Evolutionary conservation across 116 monocot genomes (phyloP), one percentile per base, ranked within the genome.

Genomic region (Posidonia oceanica): DNA sequence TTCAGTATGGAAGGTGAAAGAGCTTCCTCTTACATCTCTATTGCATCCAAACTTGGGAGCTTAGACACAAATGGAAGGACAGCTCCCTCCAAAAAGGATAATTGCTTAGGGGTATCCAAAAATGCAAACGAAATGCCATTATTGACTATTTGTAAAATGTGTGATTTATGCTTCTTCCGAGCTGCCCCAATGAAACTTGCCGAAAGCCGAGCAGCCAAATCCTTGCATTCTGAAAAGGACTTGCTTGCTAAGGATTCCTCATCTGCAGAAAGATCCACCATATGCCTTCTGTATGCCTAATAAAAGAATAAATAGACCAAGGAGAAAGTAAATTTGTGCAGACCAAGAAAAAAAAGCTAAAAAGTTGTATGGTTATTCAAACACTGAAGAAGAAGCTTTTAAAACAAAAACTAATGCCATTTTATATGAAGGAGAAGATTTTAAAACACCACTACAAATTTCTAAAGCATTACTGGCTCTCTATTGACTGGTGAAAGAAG

Each of bases 121-220:
- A 91, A 96, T 51, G 96, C 96, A 85, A 82, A 96, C 59, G 80
- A 76, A 39, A 96, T 74, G 5, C 96, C 96, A 75, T 83, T 85
- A 52, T 85, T 84, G 29, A 83, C 85, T 39, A 96, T 89, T 76
- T 84, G 85, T 42, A 91, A 55, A 75, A 96, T 87, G 42, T 86
- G 86, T 36, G 82, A 74, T 75, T 74, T 88, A 69, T 91, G 71
- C 55, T 84, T 91, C 63, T 75, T 96, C 21, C 88, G 80, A 64
- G 96, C 87, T 66, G 80, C 85, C 71, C 91, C 96, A 8, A 75
- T 36, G 57, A 89, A 96, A 67, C 83, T 87, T 70, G 74, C 89
- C 17, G 91, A 84, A 41, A 96, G 87, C 52, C 87, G 78, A 78
- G 56, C 42, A 71, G 89, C 96, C 54, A 96, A 71, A 66, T 96